Base-by-base conservation (phyloP, 345 rosid species). In the Cardamine chenopodiifolia region DNA sequence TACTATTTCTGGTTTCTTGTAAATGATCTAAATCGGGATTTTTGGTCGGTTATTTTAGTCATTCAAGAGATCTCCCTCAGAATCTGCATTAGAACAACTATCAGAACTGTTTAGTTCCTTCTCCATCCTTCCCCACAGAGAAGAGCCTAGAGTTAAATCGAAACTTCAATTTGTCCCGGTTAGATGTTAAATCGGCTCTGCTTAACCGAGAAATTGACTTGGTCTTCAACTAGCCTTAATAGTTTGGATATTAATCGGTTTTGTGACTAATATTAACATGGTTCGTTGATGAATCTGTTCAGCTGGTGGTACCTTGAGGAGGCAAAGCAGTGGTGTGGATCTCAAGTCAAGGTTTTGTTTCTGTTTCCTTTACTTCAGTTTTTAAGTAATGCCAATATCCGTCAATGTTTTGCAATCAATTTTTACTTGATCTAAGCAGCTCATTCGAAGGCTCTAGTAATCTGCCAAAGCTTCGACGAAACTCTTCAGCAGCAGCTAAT, bases 311-410 rank as follows among this genome's bases (percentile, higher is more conserved):
- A 75, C 80, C 28, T 66, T 92, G 57, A 76, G 86, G 78, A 87
- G 92, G 80, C 99, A 85, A 83, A 71, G 84, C 79, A 92, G 96
- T 49, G 89, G 94, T 14, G 79, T 77, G 12, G 96, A 92, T 72
- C 78, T 89, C 62, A 58, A 80, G 62, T 82, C 89, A 62, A 83
- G 92, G 98, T 89, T 76, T 7, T 71, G 31, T 15, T 60, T 66
- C 10, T 22, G 14, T 49, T n/a, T 49, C 20, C 20, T 75, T 28
- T 28, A 11, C 40, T 45, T 45, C 20, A 54, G 2, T 17, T 35
- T 35, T 18, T 40, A 71, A 64, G 35, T 48, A 57, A 57, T 69
- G 45, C 20, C n/a, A 34, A 54, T 55, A 45, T 14, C 23, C 0
- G 1, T 22, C 10, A 37, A 59, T 44, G 26, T 13, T 71, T 26